Base-by-base conservation (phyloP, 2,329 filamentous ascomycete species). In the Sphaceloma murrayae region DNA sequence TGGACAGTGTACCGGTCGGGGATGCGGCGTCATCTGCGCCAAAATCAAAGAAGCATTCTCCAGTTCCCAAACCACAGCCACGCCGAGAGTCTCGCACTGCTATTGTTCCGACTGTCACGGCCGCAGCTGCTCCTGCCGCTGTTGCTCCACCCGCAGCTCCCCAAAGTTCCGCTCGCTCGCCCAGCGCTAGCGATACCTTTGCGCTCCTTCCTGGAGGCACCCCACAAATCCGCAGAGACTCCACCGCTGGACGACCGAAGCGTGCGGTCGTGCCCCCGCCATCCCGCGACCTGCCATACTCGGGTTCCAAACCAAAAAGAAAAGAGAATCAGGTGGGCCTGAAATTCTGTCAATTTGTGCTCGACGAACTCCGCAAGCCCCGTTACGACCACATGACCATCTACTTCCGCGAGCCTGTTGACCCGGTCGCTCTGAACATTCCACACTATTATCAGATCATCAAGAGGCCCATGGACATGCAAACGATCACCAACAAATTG, bases 381-480 rank as follows among this genome's bases (percentile, higher is more conserved):
- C 88, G 85, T 60, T 75, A 95, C 58, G 71, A 69, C 46, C 58
- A 65, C 2, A 67, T 80, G 52, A 85, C 85, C 32, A 72, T 73
- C 45, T 80, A 84, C 48, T 98, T 98, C 67, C 67, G 85, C 55
- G 67, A 75, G 5, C 84, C 91, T 0, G 91, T 98, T 14, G 91
- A 98, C 59, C 87, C 91, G 0, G 88, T 96, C 26, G 89, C 88
- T 0, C 69, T 96, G 44, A 87, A 89, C 59, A 95, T 96, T 48
- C 91, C 91, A 1, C 81, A 82, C 17, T 98, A 98, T 60, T 85
- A 91, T 61, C 86, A 82, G 56, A 71, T 96, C 49, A 87, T 98
- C 66, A 96, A 94, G 70, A 86, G 88, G 60, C 91, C 91, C 0
- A 98, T 96, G 89, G 89, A 98, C 61, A 70, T 95, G 39, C 72